These are phyloP conservation scores for Tricladium varicosporioides DNA, from an alignment of 2,329 filamentous ascomycete genomes.

Conservation along the genomic window DNA sequence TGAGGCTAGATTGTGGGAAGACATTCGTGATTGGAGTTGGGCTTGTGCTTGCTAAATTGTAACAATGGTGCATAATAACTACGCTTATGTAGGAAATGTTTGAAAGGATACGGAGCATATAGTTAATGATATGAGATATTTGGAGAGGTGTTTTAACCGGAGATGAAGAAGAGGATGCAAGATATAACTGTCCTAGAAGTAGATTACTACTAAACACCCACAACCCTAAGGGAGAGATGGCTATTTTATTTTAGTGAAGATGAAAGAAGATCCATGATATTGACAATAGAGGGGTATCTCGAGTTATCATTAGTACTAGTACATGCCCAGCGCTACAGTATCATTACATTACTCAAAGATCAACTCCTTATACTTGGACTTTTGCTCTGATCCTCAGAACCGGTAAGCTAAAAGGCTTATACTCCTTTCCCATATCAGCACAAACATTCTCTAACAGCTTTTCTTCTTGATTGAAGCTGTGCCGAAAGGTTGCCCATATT, in stretches of 20 bases:
- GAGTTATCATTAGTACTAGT: neutral
- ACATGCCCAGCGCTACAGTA: neutral
- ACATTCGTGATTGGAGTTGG: neutral
- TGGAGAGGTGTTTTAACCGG: too few species aligned
- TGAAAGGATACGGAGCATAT: neutral
- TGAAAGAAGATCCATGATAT: too few species aligned
- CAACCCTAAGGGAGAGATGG: too few species aligned
- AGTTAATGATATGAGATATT: too few species aligned
- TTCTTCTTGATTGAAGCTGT: conserved; percentile 26
- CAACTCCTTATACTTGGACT: neutral
- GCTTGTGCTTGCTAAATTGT: neutral
- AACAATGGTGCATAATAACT: neutral
- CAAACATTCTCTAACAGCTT: conserved; percentile 23
- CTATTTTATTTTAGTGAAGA: too few species aligned
- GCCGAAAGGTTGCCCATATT: conserved; percentile 29
- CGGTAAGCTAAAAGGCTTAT: conserved; percentile 24
- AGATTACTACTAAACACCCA: too few species aligned
- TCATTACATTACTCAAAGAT: neutral
- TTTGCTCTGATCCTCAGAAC: conserved; percentile 25
- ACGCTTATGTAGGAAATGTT: neutral
- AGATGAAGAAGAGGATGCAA: too few species aligned
- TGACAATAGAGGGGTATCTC: neutral
- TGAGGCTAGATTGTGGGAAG: neutral
- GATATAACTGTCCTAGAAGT: too few species aligned
- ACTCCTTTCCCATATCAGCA: conserved; percentile 19